Conservation (phyloP, 2,329 filamentous ascomycete genomes). For the Hypoxylon sp. region DNA sequence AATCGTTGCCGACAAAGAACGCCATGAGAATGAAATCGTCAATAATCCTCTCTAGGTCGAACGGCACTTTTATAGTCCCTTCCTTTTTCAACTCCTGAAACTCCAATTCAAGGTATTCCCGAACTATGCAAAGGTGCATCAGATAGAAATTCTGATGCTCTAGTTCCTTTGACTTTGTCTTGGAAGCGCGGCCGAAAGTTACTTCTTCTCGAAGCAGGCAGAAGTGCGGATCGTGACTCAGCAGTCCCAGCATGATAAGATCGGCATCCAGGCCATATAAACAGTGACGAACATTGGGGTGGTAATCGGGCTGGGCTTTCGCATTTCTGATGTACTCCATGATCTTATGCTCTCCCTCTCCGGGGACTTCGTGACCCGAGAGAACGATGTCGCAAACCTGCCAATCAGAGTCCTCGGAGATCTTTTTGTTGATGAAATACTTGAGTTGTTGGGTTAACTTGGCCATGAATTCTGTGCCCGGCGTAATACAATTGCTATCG, state of each 20-base stretch:
- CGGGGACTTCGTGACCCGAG: conserved; percentile 97
- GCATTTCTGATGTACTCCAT: conserved; percentile 99
- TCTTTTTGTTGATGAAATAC: conserved; percentile 99
- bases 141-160: conserved; percentile 99
- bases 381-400: conserved; percentile 96
- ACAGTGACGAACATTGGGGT: conserved; percentile 94
- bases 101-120: conserved; percentile 96
- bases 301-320: conserved; percentile 93
- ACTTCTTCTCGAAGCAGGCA: conserved; percentile 97
- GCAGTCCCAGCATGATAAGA: conserved; percentile 96
- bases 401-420: conserved; percentile 97
- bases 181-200: conserved; percentile 90
- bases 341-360: conserved; percentile 99
- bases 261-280: conserved; percentile 97
- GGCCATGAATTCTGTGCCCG: conserved; percentile 97
- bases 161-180: conserved; percentile 93
- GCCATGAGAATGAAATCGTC: conserved; percentile 99
- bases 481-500: conserved; percentile 99
- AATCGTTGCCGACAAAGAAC: conserved; percentile 99
- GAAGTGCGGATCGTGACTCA: conserved; percentile 98
- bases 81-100: conserved; percentile 91
- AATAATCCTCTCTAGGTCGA: conserved; percentile 96
- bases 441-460: conserved; percentile 94
- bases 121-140: conserved; percentile 96
- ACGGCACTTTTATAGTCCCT: conserved; percentile 80